Conservation (phyloP, 179 eudicot species). For the Heliamphora pulchella region DNA sequence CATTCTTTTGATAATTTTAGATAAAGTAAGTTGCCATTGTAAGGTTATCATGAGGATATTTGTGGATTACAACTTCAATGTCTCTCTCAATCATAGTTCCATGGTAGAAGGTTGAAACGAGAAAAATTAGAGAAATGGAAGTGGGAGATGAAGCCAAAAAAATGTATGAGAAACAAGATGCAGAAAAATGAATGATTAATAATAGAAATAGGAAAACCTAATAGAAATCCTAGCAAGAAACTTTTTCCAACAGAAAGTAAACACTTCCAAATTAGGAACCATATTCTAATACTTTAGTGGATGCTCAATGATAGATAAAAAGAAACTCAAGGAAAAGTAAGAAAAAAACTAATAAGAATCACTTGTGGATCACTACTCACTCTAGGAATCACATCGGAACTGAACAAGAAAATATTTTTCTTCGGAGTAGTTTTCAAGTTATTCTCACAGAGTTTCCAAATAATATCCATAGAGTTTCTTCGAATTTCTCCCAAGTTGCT, state of each 20-base stretch:
- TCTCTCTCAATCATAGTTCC: background rate
- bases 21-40: background rate
- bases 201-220: background rate
- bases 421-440: background rate
- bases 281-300: background rate
- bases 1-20: background rate
- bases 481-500: background rate
- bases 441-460: background rate
- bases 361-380: background rate
- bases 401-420: background rate
- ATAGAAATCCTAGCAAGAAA: background rate
- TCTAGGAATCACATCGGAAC: background rate
- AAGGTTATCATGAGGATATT: background rate
- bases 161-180: background rate
- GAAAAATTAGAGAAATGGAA: background rate
- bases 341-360: background rate
- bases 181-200: background rate
- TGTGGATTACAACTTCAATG: background rate
- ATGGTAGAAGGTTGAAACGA: background rate
- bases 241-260: background rate
- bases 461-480: background rate
- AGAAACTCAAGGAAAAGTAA: background rate
- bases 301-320: background rate
- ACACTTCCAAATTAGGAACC: background rate
- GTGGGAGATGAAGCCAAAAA: background rate